Evolutionary conservation across 495 filamentous ascomycete species (phyloP), one percentile per base, ranked within the genome.

Genomic region (Chlorociboria aeruginascens): DNA sequence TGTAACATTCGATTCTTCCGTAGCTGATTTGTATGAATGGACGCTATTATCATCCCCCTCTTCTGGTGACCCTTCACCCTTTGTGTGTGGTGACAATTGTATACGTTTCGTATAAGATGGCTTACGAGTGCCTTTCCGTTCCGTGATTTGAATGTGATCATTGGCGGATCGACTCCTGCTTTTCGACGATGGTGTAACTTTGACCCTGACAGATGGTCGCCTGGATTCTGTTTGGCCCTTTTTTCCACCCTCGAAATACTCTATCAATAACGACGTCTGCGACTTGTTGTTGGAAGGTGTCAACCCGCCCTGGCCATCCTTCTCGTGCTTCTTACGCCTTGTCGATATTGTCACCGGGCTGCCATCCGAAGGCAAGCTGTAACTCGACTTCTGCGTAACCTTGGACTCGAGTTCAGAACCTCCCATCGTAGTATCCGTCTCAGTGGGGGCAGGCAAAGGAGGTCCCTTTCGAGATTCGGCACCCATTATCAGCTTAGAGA

Each of bases 221-320:
- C 83, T 68, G 69, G 69, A 54, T 42, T 69, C 61, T 35, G 66
- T 52, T 35, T 77, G 72, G 31, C 67, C 59, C 46, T 69, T 68
- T 63, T 92, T 95, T 43, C 85, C 83, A 55, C 79, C 87, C 66
- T 95, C 89, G 61, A 96, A 99, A 64, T 96, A 96, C 66, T 99
- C 92, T 60, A 99, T 99, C 60, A 99, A 71, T 43, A 99, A 75
- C 42, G 87, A 94, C 35, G 92, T 95, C 63, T 93, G 89, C 40
- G 86, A 92, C 46, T 79, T 72, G 33, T 75, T 69, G 17, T 70
- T 61, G 46, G 73, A 65, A 48, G 57, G 66, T 53, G 72, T 25
- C 4, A 25, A 25, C 4, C 20, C 68, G 49, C 70, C 73, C 54
- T 71, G 69, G 45, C 68, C 66, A 44, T 73, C 74, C 57, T 72